These are phyloP conservation scores for Lipomyces sp. DNA, from an alignment of 805 yeast genomes.

Conservation along the genomic window DNA sequence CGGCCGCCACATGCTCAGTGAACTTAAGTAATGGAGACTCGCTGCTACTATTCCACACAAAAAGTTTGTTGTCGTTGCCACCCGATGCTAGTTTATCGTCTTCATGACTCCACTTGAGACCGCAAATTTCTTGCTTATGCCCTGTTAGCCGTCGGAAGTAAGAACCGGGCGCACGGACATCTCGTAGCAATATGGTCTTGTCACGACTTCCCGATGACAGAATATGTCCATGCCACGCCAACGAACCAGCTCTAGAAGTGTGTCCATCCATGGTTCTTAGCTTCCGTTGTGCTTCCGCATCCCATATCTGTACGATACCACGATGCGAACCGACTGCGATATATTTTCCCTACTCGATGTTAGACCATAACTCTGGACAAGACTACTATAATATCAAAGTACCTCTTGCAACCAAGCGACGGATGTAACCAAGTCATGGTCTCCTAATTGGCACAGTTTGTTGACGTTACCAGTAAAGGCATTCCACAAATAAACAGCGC, in stretches of 20 bases:
- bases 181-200: conserved; percentile 81
- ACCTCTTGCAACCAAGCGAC: conserved; percentile 85
- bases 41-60: conserved; percentile 84
- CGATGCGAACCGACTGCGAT: conserved; percentile 86
- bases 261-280: conserved; percentile 94
- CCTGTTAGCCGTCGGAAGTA: conserved; percentile 69
- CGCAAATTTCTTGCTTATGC: conserved; percentile 96
- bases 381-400: background rate
- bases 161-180: conserved; percentile 85
- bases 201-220: conserved; percentile 88
- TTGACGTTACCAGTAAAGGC: conserved; percentile 83
- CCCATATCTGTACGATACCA: conserved; percentile 95
- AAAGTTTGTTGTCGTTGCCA: conserved; percentile 86
- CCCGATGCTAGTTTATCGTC: conserved; percentile 94
- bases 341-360: conserved; percentile 67
- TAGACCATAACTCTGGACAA: background rate
- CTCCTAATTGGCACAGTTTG: conserved; percentile 73
- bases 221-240: conserved; percentile 93
- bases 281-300: conserved; percentile 78
- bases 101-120: conserved; percentile 89
- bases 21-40: conserved; percentile 71
- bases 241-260: conserved; percentile 72
- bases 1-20: conserved; percentile 89
- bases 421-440: conserved; percentile 75
- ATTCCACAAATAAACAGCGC: conserved; percentile 88